A percentile compares a stretch with the other conserved stretches of the same genome.
Evolutionary conservation across 139 green algal genomes (phyloP).

Genomic region (Chlamydomonas sphaeroides): DNA sequence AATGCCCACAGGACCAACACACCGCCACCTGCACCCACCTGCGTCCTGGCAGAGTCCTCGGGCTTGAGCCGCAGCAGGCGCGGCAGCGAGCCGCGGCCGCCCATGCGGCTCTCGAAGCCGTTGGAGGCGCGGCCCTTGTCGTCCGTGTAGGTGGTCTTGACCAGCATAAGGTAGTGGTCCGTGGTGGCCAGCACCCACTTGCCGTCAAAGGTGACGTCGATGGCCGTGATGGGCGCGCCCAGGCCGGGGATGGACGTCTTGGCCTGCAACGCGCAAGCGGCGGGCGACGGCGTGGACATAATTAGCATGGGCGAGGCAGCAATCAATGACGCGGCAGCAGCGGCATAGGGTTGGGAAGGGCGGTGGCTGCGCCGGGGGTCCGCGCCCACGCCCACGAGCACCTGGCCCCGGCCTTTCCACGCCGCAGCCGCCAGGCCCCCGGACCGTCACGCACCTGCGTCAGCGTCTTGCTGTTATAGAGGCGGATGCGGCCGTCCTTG

Average conservation of each 20-base stretch:
- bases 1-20: too few relatives aligned
- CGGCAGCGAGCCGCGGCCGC: slow-evolving; percentile 70
- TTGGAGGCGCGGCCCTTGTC: slow-evolving; percentile 62
- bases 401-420: too few relatives aligned
- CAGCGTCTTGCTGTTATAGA: slow-evolving; percentile 90
- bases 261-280: slow-evolving; percentile 49
- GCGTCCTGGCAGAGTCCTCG: slow-evolving; percentile 64
- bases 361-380: too few relatives aligned
- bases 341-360: too few relatives aligned
- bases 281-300: not conserved
- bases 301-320: too few relatives aligned
- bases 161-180: slow-evolving; percentile 92
- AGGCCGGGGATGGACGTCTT: slow-evolving; percentile 91
- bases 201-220: slow-evolving; percentile 94
- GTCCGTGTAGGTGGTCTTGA: slow-evolving; percentile 87
- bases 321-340: too few relatives aligned
- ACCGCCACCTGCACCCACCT: not conserved
- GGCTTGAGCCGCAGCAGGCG: slow-evolving; percentile 90
- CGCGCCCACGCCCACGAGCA: too few relatives aligned
- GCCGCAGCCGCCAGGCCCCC: too few relatives aligned
- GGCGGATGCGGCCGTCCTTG: slow-evolving; percentile 82
- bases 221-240: slow-evolving; percentile 86
- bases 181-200: slow-evolving; percentile 93
- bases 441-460: too few relatives aligned
- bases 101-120: slow-evolving; percentile 82